Conservation (phyloP, 225 moss, liverwort and hornwort genomes). For the Takakia lepidozioides region DNA sequence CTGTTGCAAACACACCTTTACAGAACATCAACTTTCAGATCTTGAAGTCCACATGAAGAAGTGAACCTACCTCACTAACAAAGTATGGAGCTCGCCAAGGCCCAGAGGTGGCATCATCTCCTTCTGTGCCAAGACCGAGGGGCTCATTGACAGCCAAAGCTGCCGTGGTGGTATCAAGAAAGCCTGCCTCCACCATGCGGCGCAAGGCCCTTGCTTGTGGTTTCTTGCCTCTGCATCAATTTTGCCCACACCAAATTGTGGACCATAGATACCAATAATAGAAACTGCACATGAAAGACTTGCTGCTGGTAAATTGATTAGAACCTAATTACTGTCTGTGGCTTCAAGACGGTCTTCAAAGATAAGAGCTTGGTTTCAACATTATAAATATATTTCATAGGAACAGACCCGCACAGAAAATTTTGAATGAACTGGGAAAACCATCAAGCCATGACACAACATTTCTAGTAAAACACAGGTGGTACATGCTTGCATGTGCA, state of each 20-base stretch:
- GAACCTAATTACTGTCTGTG: no score
- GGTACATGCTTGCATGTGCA: no score
- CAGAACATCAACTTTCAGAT: slow-evolving; percentile 2
- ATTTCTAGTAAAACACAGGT: no score
- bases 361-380: no score
- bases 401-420: no score
- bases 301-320: no score
- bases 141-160: slow-evolving; percentile 66
- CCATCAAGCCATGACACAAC: no score
- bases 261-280: not conserved
- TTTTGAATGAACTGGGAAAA: no score
- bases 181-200: slow-evolving; percentile 96
- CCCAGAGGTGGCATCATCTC: slow-evolving; percentile 66
- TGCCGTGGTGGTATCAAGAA: slow-evolving; percentile 72
- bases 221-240: slow-evolving; percentile 55
- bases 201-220: slow-evolving; percentile 85
- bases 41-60: not conserved
- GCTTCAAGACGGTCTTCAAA: no score
- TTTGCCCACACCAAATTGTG: not conserved
- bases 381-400: no score
- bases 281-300: no score
- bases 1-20: no score
- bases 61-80: slow-evolving; percentile 71
- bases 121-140: slow-evolving; percentile 63
- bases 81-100: slow-evolving; percentile 98